A percentile compares a stretch with the other conserved stretches of the same genome.
Conservation (phyloP, 257 asterid genomes). For the Nicotiana knightiana region DNA sequence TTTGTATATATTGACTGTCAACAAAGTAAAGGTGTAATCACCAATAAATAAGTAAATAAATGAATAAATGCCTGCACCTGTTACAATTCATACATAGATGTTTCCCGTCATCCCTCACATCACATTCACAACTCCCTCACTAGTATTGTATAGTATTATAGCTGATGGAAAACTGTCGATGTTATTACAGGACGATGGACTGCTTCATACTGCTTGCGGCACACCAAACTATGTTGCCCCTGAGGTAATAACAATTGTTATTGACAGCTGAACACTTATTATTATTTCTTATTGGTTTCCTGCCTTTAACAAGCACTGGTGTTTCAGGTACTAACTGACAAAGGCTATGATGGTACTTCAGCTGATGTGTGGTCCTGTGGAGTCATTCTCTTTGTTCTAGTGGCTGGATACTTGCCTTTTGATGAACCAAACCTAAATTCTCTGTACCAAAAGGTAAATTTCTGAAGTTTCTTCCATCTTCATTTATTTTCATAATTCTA, state of each 20-base stretch:
- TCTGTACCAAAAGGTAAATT: constrained; percentile 55
- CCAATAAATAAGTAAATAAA: not conserved
- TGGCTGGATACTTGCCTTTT: constrained; percentile 78
- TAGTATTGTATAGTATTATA: constrained; percentile 13
- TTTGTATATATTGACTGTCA: not conserved
- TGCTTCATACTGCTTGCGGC: constrained; percentile 84
- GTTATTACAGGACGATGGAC: constrained; percentile 54
- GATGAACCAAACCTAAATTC: constrained; percentile 54
- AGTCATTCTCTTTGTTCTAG: constrained; percentile 74
- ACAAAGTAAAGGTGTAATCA: not conserved
- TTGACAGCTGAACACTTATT: not conserved
- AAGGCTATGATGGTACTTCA: constrained; percentile 76
- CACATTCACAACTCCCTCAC: not conserved
- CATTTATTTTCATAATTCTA: constrained; percentile 4
- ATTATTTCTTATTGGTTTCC: constrained; percentile 7
- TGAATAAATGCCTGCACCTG: not conserved
- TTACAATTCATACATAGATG: not conserved
- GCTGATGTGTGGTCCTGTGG: constrained; percentile 91
- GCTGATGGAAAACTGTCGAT: not conserved
- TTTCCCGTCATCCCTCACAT: not conserved
- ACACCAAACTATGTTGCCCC: constrained; percentile 91
- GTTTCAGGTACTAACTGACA: constrained; percentile 54
- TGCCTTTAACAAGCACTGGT: constrained; percentile 20
- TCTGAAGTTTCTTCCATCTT: constrained; percentile 1
- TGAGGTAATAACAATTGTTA: constrained; percentile 44